Percentiles rank a stretch among this genome's conserved stretches.
These are phyloP conservation scores for Inga oerstediana DNA, from an alignment of 306 rosid genomes.

Conservation along the genomic window DNA sequence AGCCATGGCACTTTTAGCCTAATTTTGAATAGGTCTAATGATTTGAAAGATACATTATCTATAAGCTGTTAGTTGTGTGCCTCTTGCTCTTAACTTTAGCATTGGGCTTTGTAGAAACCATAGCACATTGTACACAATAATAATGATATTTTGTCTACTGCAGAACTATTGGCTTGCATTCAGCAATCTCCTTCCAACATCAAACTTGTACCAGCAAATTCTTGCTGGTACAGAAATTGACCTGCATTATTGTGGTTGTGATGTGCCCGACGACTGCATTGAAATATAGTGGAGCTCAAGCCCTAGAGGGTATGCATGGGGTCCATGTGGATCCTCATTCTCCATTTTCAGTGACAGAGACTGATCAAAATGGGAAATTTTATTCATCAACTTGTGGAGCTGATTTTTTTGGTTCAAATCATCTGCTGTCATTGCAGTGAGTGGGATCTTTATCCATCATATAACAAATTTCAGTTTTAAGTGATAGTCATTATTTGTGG, in stretches of 20 bases:
- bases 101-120: not conserved
- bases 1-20: not conserved
- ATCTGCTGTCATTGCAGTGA: slow-evolving; percentile 74
- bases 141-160: slow-evolving; percentile 19
- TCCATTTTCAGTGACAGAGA: slow-evolving; percentile 57
- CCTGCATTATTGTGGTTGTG: slow-evolving; percentile 28
- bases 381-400: slow-evolving; percentile 44
- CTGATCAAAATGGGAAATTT: slow-evolving; percentile 47
- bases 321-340: slow-evolving; percentile 66
- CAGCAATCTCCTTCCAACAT: slow-evolving; percentile 31
- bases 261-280: slow-evolving; percentile 55
- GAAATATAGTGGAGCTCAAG: slow-evolving; percentile 57
- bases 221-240: slow-evolving; percentile 66
- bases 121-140: slow-evolving; percentile 15
- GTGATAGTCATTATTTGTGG: slow-evolving; percentile 3
- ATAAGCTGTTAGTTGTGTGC: not conserved
- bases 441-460: slow-evolving; percentile 42
- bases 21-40: slow-evolving; percentile 5
- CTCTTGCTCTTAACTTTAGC: not conserved
- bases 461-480: not conserved
- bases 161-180: slow-evolving; percentile 42
- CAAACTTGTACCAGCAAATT: slow-evolving; percentile 62
- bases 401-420: slow-evolving; percentile 53
- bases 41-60: not conserved
- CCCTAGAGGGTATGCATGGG: slow-evolving; percentile 83